Base-by-base conservation (phyloP, 2,329 filamentous ascomycete genomes). In the Colletotrichum sp. region DNA sequence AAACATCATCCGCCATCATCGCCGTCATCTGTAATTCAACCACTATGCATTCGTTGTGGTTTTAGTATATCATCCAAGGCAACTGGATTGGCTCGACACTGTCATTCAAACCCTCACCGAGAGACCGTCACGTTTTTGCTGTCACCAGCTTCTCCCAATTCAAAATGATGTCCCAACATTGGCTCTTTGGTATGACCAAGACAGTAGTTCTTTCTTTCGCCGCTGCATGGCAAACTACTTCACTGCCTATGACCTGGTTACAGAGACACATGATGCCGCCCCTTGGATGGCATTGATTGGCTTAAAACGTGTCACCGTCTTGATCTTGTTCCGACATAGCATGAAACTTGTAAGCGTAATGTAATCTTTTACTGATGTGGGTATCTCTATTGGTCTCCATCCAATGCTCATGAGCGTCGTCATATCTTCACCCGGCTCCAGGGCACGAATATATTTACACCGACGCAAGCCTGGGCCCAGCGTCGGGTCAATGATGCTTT, bases 331-430 rank as follows among this genome's bases (percentile, higher is more conserved):
- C 9, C 0, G 9, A 43, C 3, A 48, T n/a, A n/a, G 18, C 18
- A 1, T 48, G n/a, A 21, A 21, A 21, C 3, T 12, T 48, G 4
- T 21, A 52, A 13, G n/a, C 12, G 1, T 0, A 21, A 52, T 52
- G 21, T 3, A 21, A 6, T 62, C n/a, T 24, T 62, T 62, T 62
- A 73, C 38, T 48, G 34, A 64, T 70, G 56, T 30, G 71, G 71
- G 71, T 73, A 73, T 73, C 71, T 73, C 66, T 70, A 65, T 70
- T 73, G 32, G 18, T 30, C 30, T 64, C 32, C 58, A 70, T 70
- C 58, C 58, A 64, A 70, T 43, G 30, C 38, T 73, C 16, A 64
- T 65, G 13, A 65, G 21, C n/a, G 28, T 36, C 32, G 28, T 62
- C 58, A 34, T 36, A 21, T 62, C 30, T 30, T 24, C 58, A 15